Evolutionary conservation across 2,329 filamentous ascomycete species (phyloP).

Genomic region (Ilyonectria destructans): DNA sequence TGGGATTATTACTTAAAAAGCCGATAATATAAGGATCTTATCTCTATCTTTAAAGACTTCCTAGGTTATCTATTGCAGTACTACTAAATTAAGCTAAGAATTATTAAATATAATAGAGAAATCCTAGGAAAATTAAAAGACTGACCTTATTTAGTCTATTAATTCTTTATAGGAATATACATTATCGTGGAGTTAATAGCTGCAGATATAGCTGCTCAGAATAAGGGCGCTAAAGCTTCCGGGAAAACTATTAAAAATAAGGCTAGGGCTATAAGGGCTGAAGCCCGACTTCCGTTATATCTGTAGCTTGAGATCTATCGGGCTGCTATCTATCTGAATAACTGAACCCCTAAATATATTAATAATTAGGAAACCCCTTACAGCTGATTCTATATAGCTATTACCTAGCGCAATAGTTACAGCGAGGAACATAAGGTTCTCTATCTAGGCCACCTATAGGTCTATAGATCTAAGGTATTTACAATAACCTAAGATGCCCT

Average conservation of each 20-base stretch:
- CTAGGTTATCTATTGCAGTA: not conserved
- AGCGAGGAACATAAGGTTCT: not conserved
- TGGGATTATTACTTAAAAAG: not conserved
- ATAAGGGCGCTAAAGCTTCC: not conserved
- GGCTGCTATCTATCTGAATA: not conserved
- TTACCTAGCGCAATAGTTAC: too few species aligned
- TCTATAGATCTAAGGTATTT: too few species aligned
- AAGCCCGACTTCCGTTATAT: not conserved
- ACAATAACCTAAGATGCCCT: too few species aligned
- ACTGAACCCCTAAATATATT: too few species aligned
- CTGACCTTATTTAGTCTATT: too few species aligned
- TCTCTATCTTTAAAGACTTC: too few species aligned
- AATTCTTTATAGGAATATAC: too few species aligned
- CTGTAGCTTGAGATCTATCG: not conserved
- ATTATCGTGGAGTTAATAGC: not conserved
- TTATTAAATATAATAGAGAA: not conserved
- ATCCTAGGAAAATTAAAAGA: not conserved
- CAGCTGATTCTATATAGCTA: too few species aligned
- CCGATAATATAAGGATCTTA: too few species aligned
- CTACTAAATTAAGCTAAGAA: not conserved
- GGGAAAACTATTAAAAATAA: not conserved
- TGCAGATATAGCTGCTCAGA: too few species aligned
- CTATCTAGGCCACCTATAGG: not conserved
- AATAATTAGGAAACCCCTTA: too few species aligned
- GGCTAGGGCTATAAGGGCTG: not conserved